Conservation (phyloP, 352 stramenopile species). For the Globisporangium viniferum region DNA sequence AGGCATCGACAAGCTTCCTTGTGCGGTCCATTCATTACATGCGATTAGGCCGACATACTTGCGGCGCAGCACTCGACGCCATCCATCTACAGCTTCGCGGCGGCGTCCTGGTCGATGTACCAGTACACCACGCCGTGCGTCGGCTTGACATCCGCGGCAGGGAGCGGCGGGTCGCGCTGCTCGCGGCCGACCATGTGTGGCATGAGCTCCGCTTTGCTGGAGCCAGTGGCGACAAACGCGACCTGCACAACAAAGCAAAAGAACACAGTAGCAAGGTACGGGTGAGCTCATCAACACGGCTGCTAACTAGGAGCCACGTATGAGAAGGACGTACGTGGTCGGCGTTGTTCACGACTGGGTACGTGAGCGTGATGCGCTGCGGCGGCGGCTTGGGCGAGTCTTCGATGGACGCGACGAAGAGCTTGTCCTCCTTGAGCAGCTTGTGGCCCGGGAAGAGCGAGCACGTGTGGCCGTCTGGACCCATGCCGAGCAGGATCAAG, state of each 20-base stretch:
- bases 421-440: slow-evolving; percentile 83
- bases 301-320: neutral
- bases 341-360: slow-evolving; percentile 93
- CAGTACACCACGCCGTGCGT: slow-evolving; percentile 73
- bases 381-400: slow-evolving; percentile 98
- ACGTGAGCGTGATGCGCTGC: slow-evolving; percentile 96
- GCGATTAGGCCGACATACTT: neutral
- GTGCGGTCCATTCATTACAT: neutral
- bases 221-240: slow-evolving; percentile 89
- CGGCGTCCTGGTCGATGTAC: slow-evolving; percentile 83
- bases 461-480: slow-evolving; percentile 98
- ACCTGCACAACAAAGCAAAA: slow-evolving; percentile 38
- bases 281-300: neutral
- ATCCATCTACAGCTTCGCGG: slow-evolving; percentile 44
- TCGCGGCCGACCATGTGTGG: slow-evolving; percentile 74
- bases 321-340: slow-evolving; percentile 43
- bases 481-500: slow-evolving; percentile 95
- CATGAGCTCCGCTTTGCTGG: slow-evolving; percentile 87
- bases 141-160: slow-evolving; percentile 69
- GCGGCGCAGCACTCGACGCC: slow-evolving; percentile 15
- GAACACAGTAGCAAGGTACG: neutral
- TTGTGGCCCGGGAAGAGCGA: slow-evolving; percentile 96
- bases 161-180: slow-evolving; percentile 53
- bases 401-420: slow-evolving; percentile 92
- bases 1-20: slow-evolving; percentile 1